Conservation (phyloP, 768 basidiomycete genomes). For the Gautieria morchelliformis region DNA sequence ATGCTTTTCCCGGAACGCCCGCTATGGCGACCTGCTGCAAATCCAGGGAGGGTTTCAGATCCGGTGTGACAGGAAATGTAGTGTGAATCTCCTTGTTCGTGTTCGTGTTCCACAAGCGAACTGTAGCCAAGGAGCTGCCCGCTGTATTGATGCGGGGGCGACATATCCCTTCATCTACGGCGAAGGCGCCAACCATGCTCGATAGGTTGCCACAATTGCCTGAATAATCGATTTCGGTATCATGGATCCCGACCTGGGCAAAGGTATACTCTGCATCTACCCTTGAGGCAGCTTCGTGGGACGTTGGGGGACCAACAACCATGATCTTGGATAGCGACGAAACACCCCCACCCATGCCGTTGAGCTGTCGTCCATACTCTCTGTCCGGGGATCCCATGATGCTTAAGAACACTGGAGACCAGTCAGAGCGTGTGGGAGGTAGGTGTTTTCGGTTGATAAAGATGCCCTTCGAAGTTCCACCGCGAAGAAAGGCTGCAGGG, state of each 20-base stretch:
- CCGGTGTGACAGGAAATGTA: slow-evolving; percentile 46
- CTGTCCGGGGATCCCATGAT: slow-evolving; percentile 81
- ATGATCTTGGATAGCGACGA: slow-evolving; percentile 69
- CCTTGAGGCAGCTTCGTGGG: slow-evolving; percentile 30
- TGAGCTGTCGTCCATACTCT: slow-evolving; percentile 55
- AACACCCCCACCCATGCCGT: slow-evolving; percentile 76
- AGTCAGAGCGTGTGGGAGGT: slow-evolving; percentile 39
- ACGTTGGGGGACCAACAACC: slow-evolving; percentile 43
- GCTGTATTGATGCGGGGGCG: slow-evolving; percentile 12
- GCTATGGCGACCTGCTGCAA: slow-evolving; percentile 47
- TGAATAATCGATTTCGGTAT: slow-evolving; percentile 50
- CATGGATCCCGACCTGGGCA: slow-evolving; percentile 44
- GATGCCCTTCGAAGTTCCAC: slow-evolving; percentile 72
- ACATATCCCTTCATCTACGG: slow-evolving; percentile 55
- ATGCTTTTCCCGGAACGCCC: slow-evolving; percentile 58
- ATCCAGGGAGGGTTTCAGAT: slow-evolving; percentile 29
- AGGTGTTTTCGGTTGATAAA: slow-evolving; percentile 49
- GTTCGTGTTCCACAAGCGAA: slow-evolving; percentile 63
- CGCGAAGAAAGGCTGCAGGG: slow-evolving; percentile 46
- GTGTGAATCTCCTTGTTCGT: slow-evolving; percentile 60
- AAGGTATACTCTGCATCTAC: slow-evolving; percentile 68
- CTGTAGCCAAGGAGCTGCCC: slow-evolving; percentile 23
- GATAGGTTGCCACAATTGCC: slow-evolving; percentile 74
- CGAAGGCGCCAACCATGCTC: slow-evolving; percentile 65
- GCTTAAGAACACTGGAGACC: slow-evolving; percentile 54